These are phyloP conservation scores for Dactylellina drechsleri DNA, from an alignment of 2,329 filamentous ascomycete species.

Conservation along the genomic window DNA sequence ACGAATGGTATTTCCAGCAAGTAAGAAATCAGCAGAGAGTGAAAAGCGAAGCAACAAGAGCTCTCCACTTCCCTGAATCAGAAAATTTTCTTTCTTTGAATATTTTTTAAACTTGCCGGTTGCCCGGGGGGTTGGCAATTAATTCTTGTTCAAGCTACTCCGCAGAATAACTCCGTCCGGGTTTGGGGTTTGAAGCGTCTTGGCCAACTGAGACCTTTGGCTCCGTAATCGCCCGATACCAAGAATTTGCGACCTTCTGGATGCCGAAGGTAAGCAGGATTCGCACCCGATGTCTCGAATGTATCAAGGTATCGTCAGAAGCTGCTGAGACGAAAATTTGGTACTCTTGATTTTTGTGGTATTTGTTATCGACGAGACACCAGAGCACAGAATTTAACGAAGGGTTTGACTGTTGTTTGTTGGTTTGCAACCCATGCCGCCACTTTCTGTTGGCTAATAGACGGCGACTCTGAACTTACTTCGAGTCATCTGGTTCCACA, in stretches of 20 bases:
- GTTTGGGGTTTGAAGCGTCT: slow-evolving; percentile 45
- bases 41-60: slow-evolving; percentile 15
- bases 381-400: no score
- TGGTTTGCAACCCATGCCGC: slow-evolving; percentile 23
- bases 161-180: slow-evolving; percentile 51
- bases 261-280: slow-evolving; percentile 53
- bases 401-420: slow-evolving; percentile 18
- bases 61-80: slow-evolving; percentile 49
- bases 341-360: neutral
- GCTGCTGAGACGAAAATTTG: no score
- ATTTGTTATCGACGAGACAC: neutral
- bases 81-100: slow-evolving; percentile 28
- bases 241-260: slow-evolving; percentile 53
- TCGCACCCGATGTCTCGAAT: slow-evolving; percentile 27
- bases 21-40: neutral
- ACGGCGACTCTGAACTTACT: slow-evolving; percentile 49
- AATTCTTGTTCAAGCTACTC: slow-evolving; percentile 30
- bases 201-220: slow-evolving; percentile 20
- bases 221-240: slow-evolving; percentile 54
- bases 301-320: slow-evolving; percentile 21
- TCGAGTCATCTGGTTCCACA: slow-evolving; percentile 54
- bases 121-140: slow-evolving; percentile 12
- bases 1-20: neutral
- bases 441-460: slow-evolving; percentile 52
- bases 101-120: slow-evolving; percentile 15